These are phyloP conservation scores for Rhizopus stolonifer DNA, from an alignment of 371 early-diverging fungal species.

Conservation along the genomic window DNA sequence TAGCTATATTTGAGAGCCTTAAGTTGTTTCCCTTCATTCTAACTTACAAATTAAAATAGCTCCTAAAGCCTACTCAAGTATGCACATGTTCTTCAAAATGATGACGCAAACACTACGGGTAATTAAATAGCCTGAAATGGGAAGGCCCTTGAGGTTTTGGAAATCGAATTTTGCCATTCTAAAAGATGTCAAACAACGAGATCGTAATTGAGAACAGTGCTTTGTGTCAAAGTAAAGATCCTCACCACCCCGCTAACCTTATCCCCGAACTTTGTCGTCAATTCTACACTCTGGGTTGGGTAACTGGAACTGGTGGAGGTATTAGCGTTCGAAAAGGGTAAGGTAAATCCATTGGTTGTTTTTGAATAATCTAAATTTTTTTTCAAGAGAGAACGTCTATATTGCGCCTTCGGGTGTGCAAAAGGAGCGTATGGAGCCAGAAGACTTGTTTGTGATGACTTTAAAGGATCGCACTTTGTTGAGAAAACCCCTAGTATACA, in stretches of 20 bases:
- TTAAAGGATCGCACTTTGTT: conserved; percentile 62
- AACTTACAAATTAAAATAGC: no score
- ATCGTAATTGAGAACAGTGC: conserved; percentile 21
- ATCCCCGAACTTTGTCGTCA: conserved; percentile 92
- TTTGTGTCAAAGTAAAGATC: conserved; percentile 63
- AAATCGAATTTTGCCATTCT: no score
- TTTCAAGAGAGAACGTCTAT: conserved; percentile 68
- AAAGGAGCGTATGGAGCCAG: conserved; percentile 89
- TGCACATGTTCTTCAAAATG: no score
- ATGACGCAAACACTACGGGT: no score
- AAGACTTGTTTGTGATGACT: conserved; percentile 84
- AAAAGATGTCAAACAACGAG: not conserved
- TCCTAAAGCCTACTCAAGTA: no score
- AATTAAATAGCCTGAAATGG: no score
- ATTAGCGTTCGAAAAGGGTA: conserved; percentile 86
- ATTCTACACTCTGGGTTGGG: conserved; percentile 93
- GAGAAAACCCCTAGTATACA: conserved; percentile 68
- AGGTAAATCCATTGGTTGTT: not conserved
- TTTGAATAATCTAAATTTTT: not conserved
- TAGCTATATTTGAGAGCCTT: no score
- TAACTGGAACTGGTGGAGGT: conserved; percentile 96
- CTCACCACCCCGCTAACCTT: conserved; percentile 81
- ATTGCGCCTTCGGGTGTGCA: conserved; percentile 95
- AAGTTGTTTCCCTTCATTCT: no score
- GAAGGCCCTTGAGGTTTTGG: no score